A percentile compares a stretch with the other conserved stretches of the same genome.
phyloP scores from a whole-genome alignment of 2,329 filamentous ascomycete genomes.

The Paracoccidioides brasiliensis region DNA sequence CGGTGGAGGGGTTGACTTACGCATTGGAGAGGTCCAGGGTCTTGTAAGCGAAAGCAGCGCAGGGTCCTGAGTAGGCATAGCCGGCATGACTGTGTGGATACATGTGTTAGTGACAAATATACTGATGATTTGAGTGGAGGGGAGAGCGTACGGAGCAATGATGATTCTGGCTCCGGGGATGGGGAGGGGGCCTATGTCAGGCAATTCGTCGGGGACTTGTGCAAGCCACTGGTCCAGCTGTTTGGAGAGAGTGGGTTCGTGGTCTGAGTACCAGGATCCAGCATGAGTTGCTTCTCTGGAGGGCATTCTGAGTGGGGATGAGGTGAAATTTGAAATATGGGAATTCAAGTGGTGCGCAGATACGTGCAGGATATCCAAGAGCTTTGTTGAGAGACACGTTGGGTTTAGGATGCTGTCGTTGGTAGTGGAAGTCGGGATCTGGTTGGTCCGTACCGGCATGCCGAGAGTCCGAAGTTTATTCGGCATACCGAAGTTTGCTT shows the following conservation, averaged over 20 bases:
- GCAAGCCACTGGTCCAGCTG: constrained; percentile 67
- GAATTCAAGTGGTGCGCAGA: background rate
- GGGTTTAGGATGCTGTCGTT: background rate
- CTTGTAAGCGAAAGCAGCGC: constrained; percentile 91
- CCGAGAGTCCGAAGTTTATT: constrained; percentile 3
- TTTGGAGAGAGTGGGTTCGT: constrained; percentile 43
- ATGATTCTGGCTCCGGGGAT: constrained; percentile 65
- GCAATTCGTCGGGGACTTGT: constrained; percentile 53
- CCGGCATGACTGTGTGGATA: constrained; percentile 65
- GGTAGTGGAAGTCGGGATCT: background rate
- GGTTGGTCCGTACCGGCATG: constrained; percentile 6
- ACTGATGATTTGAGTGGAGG: constrained; percentile 8
- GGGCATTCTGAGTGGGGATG: constrained; percentile 19
- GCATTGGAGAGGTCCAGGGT: constrained; percentile 66
- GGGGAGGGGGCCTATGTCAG: constrained; percentile 53
- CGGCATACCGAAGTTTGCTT: too few relatives aligned
- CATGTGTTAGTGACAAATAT: constrained; percentile 17
- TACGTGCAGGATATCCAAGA: background rate
- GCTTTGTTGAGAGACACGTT: background rate
- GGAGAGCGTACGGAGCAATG: constrained; percentile 68
- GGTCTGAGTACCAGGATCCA: constrained; percentile 70
- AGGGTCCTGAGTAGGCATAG: constrained; percentile 80
- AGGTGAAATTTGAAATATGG: background rate
- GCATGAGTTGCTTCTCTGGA: constrained; percentile 58
- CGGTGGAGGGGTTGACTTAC: constrained; percentile 24